These are phyloP conservation scores for Colletotrichum sp. DNA, from an alignment of 2,329 filamentous ascomycete genomes.

Conservation along the genomic window DNA sequence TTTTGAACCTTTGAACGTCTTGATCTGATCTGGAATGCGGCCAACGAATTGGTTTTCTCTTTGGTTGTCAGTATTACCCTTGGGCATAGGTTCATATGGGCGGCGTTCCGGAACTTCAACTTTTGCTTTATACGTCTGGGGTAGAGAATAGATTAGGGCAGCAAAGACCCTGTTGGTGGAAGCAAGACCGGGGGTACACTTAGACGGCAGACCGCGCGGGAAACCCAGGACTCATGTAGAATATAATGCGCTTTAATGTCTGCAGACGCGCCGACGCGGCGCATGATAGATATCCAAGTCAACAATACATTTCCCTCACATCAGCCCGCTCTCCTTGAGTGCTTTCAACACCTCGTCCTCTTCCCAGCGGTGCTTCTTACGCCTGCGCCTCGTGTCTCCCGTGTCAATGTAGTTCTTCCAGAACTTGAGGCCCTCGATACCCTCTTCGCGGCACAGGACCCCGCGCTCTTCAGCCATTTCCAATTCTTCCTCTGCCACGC, in stretches of 20 bases:
- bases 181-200: neutral
- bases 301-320: constrained; percentile 23
- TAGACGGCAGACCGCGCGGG: neutral
- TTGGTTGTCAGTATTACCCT: neutral
- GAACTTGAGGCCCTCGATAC: constrained; percentile 88
- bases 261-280: neutral
- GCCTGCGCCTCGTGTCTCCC: constrained; percentile 38
- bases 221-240: constrained; percentile 13
- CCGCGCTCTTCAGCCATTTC: constrained; percentile 97
- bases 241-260: constrained; percentile 21
- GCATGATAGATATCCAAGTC: constrained; percentile 12
- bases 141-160: neutral
- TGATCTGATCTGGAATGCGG: neutral
- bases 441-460: constrained; percentile 86
- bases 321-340: constrained; percentile 47
- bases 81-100: constrained; percentile 14
- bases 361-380: constrained; percentile 30
- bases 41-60: neutral
- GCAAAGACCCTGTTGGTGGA: neutral
- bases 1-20: neutral
- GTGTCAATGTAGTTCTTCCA: constrained; percentile 81
- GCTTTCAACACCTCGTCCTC: constrained; percentile 47
- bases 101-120: constrained; percentile 4
- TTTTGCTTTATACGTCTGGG: neutral
- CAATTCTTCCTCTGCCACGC: constrained; percentile 92